Base-by-base conservation (phyloP, 805 yeast species). In the Zygosaccharomyces pseudorouxii region DNA sequence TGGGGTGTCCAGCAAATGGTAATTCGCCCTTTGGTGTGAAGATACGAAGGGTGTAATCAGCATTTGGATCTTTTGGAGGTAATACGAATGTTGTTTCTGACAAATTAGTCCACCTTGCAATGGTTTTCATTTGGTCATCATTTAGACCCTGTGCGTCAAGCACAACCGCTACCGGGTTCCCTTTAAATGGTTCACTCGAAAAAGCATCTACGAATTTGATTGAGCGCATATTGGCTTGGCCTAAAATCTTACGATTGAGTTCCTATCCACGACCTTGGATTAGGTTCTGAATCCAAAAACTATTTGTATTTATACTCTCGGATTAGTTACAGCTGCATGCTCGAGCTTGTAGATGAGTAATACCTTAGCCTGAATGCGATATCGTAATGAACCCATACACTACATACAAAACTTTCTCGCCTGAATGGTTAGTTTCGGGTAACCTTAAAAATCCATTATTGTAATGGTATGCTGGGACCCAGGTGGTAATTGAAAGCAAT, bases 1-100 rank as follows among this genome's bases (percentile, higher is more conserved):
- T 77, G 2, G 82, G 82, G 52, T 78, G 82, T 5, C 82, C 82
- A 0, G 82, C 81, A 63, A 78, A 78, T 7, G 80, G 78, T n/a
- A 78, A 56, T 51, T 78, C 82, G 2, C 39, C 30, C 1, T 37
- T 50, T 3, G 77, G 73, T 0, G 74, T 65, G 56, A 76, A 78
- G 5, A 78, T 78, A 9, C 80, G 61, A 4, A 76, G 63, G 43
- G 52, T 61, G 55, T 77, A 78, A 55, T 72, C 75, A 1, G 79
- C 79, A 5, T 55, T 55, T 2, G 58, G 48, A 10, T 50, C 50
- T 0, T 72, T 67, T 5, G 77, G 69, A n/a, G 67, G 69, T 23
- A 63, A 52, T 9, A 77, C 65, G 53, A 78, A 77, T 0, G 78
- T 72, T 0, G 81, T 74, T 51, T 78, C 82, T 1, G 81, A 75